Evolutionary conservation across 129 eudicot genomes (phyloP), one percentile per base, ranked within the genome.

Genomic region (Artemisia tridentata): DNA sequence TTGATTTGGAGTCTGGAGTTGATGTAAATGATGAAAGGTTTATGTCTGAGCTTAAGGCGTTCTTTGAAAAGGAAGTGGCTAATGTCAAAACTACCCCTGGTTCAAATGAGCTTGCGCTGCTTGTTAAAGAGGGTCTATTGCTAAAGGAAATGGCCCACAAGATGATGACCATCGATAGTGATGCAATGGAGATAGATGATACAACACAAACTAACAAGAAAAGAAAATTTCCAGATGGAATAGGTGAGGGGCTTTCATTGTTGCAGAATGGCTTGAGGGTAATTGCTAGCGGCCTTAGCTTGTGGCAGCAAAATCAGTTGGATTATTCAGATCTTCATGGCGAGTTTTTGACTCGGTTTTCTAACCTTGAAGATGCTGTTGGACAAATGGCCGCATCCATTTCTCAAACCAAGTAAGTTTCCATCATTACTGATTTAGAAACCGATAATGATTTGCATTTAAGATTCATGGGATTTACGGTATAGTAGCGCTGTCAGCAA

Each of bases 31-130:
- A 72, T 68, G 99, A 87, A 25, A 83, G 91, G 63, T 93, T 93
- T 78, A 89, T 93, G 99, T 76, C 84, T 2, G 97, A 93, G 87
- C 71, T 93, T 73, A 89, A 90, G 72, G 84, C 77, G 11, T 88
- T 87, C 50, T 79, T 89, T 25, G 98, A 93, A 77, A 93, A 93
- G 86, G 97, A 89, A 73, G 58, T 47, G 18, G 91, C 93, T 50
- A 77, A 67, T 64, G 71, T 65, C 15, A 23, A 65, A 67, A 69
- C 80, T 49, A 77, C 80, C 63, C 78, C 90, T 7, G 60, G 63
- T 61, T 71, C 68, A 45, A 85, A 82, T 45, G 85, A 84, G 73
- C 21, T 81, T 15, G 73, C 49, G 2, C 31, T 84, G 72, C 84
- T 84, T 21, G 65, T 75, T 16, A 72, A 77, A 73, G 92, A 92